Percentiles rank a stretch among this genome's conserved stretches.
Conservation (phyloP, 495 filamentous ascomycete species). For the Penicillium pulvis region DNA sequence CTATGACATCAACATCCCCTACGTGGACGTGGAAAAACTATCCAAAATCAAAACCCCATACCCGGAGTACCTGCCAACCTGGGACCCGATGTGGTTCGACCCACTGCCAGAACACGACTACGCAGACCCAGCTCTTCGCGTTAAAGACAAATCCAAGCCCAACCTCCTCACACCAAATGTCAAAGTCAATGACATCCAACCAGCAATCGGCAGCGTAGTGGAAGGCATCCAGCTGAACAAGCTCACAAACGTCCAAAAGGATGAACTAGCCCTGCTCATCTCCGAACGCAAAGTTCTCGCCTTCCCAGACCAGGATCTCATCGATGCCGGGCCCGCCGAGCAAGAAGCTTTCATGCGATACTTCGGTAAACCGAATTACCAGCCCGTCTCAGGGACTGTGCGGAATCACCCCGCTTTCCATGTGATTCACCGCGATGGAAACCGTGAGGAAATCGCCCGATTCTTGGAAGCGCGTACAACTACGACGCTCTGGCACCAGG, state of each 20-base stretch:
- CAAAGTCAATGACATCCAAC: slow-evolving; percentile 64
- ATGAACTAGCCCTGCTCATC: slow-evolving; percentile 76
- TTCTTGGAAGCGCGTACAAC: slow-evolving; percentile 58
- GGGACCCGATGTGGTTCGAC: slow-evolving; percentile 63
- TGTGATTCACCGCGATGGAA: slow-evolving; percentile 62
- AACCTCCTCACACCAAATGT: slow-evolving; percentile 54
- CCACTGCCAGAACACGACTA: slow-evolving; percentile 61
- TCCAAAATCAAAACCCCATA: slow-evolving; percentile 52
- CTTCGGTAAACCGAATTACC: slow-evolving; percentile 63
- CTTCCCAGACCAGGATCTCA: slow-evolving; percentile 71
- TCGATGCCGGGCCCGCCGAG: slow-evolving; percentile 64
- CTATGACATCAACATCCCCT: slow-evolving; percentile 61
- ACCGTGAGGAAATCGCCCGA: slow-evolving; percentile 54
- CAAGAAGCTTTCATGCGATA: slow-evolving; percentile 61
- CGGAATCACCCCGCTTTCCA: slow-evolving; percentile 59
- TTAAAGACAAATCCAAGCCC: slow-evolving; percentile 57
- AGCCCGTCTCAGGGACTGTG: slow-evolving; percentile 57
- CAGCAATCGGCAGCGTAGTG: slow-evolving; percentile 71
- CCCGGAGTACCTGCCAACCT: slow-evolving; percentile 62
- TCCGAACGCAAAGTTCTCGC: slow-evolving; percentile 77
- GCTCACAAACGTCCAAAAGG: slow-evolving; percentile 69
- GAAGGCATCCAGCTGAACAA: slow-evolving; percentile 70
- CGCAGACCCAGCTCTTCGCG: slow-evolving; percentile 57
- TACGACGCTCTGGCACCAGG: slow-evolving; percentile 61
- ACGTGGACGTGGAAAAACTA: slow-evolving; percentile 46